Evolutionary conservation across 2,329 filamentous ascomycete genomes (phyloP).

Genomic region (Aotearoamyces nothofagi): DNA sequence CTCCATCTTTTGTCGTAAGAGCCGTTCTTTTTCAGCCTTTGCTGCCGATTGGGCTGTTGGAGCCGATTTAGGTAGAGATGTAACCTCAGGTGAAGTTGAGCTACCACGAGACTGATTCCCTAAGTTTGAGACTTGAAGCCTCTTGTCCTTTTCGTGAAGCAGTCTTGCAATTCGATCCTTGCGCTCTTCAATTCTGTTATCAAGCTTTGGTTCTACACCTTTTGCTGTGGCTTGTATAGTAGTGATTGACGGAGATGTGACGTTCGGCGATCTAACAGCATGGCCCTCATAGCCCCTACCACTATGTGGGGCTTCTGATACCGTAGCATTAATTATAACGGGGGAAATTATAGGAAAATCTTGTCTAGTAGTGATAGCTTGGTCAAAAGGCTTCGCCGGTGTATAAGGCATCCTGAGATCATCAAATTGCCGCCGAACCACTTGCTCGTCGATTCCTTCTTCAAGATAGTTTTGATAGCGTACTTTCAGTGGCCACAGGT

Average conservation of each 20-base stretch:
- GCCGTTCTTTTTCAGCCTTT: slow-evolving; percentile 55
- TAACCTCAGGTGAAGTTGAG: slow-evolving; percentile 1
- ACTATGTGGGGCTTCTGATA: not conserved
- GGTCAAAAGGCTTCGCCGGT: slow-evolving; percentile 3
- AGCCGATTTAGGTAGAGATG: slow-evolving; percentile 3
- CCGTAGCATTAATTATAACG: not conserved
- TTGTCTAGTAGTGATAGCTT: slow-evolving; percentile 1
- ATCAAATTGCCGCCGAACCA: slow-evolving; percentile 50
- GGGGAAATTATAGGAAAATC: too few species aligned
- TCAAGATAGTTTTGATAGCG: slow-evolving; percentile 58
- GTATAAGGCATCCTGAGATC: slow-evolving; percentile 42
- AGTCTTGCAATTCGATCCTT: slow-evolving; percentile 66
- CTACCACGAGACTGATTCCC: slow-evolving; percentile 1
- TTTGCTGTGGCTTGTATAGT: not conserved
- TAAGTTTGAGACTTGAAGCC: slow-evolving; percentile 16
- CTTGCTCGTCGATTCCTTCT: slow-evolving; percentile 50
- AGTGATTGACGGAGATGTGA: slow-evolving; percentile 1
- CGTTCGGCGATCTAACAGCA: not conserved
- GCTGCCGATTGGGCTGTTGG: slow-evolving; percentile 7
- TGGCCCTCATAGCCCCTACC: not conserved
- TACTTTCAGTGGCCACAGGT: slow-evolving; percentile 50
- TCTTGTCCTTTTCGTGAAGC: slow-evolving; percentile 56
- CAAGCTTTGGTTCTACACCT: not conserved
- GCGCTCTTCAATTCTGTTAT: slow-evolving; percentile 36
- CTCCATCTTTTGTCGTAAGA: slow-evolving; percentile 66